Percentiles rank a stretch among this genome's conserved stretches.
Conservation (phyloP, 768 basidiomycete species). For the Naganishia vishniacii region DNA sequence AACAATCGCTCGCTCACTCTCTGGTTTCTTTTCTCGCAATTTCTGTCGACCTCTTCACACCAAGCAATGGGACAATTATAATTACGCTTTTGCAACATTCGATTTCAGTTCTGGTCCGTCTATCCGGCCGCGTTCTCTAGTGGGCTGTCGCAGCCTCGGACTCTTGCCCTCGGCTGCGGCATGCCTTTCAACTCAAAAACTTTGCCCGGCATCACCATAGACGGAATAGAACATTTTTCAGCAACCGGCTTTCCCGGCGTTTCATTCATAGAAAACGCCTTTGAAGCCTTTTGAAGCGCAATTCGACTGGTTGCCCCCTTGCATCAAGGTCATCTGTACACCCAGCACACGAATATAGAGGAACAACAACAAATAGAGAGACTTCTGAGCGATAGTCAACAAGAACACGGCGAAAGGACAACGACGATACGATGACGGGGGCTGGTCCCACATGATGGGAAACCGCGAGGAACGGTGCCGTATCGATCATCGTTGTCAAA, state of each 20-base stretch:
- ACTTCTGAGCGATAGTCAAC: slow-evolving; percentile 6
- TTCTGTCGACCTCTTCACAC: slow-evolving; percentile 1
- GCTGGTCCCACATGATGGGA: background rate
- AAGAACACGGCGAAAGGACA: slow-evolving; percentile 1
- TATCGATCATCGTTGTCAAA: background rate
- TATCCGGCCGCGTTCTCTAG: slow-evolving; percentile 18
- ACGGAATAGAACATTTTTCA: slow-evolving; percentile 18
- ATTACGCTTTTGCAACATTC: slow-evolving; percentile 17
- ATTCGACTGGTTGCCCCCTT: slow-evolving; percentile 10
- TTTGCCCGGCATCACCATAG: slow-evolving; percentile 11
- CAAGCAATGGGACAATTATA: slow-evolving; percentile 13
- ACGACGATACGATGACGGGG: slow-evolving; percentile 3
- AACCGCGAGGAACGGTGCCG: background rate
- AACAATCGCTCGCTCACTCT: slow-evolving; percentile 16
- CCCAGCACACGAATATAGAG: slow-evolving; percentile 3
- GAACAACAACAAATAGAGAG: slow-evolving; percentile 20
- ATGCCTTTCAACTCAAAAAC: background rate
- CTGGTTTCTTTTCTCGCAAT: slow-evolving; percentile 3
- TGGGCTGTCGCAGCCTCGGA: background rate
- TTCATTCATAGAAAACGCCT: background rate
- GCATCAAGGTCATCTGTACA: slow-evolving; percentile 16
- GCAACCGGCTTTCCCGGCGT: slow-evolving; percentile 4
- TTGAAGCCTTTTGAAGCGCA: background rate
- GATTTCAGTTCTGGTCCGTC: slow-evolving; percentile 22
- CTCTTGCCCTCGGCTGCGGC: background rate